Percentiles rank a stretch among this genome's conserved stretches.
phyloP scores from a whole-genome alignment of 2,329 filamentous ascomycete genomes.

The Paecilomyces niveus region DNA sequence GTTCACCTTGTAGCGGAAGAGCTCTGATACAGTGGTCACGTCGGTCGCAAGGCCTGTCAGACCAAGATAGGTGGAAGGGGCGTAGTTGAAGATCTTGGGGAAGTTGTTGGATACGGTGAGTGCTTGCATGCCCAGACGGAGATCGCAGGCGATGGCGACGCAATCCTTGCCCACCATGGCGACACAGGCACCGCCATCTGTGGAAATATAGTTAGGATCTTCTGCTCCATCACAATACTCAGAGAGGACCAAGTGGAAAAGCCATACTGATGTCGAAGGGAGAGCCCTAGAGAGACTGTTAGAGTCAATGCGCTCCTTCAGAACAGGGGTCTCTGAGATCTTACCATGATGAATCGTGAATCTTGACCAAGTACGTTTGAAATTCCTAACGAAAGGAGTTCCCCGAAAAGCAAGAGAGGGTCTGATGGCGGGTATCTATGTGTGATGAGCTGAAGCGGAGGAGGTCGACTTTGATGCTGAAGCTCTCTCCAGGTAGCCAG shows the following conservation, averaged over 20 bases:
- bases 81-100: conserved; percentile 98
- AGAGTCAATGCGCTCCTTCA: background rate
- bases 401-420: background rate
- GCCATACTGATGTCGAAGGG: conserved; percentile 87
- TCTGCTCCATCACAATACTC: background rate
- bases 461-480: conserved; percentile 13
- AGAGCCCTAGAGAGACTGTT: conserved; percentile 55
- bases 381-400: background rate
- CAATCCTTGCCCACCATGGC: conserved; percentile 99
- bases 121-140: conserved; percentile 91
- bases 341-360: conserved; percentile 22
- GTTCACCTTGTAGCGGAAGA: conserved; percentile 99
- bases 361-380: background rate
- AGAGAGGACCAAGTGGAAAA: conserved; percentile 2
- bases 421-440: conserved; percentile 6
- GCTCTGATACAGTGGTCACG: conserved; percentile 86
- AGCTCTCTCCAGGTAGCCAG: conserved; percentile 17
- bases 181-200: conserved; percentile 85
- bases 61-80: conserved; percentile 81
- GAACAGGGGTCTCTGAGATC: conserved; percentile 5
- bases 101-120: conserved; percentile 98
- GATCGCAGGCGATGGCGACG: conserved; percentile 97
- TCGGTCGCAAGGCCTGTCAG: conserved; percentile 95
- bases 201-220: conserved; percentile 8
- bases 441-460: conserved; percentile 8